These are phyloP conservation scores for Arabidopsis lyrata DNA, from an alignment of 441 rosid species.

Conservation along the genomic window DNA sequence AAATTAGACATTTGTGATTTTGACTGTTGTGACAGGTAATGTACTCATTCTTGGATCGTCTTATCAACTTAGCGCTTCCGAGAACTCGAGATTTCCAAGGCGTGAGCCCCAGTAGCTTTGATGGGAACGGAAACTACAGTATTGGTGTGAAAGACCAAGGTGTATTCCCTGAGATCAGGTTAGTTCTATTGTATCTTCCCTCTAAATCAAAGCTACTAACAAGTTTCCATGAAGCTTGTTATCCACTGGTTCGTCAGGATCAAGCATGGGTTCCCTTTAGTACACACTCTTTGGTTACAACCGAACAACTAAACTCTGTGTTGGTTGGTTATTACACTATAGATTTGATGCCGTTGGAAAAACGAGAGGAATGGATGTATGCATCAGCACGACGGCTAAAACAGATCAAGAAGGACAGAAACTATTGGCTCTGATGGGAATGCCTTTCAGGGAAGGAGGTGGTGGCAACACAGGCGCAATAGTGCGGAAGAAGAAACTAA, in stretches of 20 bases:
- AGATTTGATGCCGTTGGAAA: conserved; percentile 69
- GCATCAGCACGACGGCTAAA: conserved; percentile 85
- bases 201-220: background rate
- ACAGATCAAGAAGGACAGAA: conserved; percentile 80
- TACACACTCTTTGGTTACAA: background rate
- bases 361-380: conserved; percentile 91
- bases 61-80: conserved; percentile 92
- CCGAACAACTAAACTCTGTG: background rate
- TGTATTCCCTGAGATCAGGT: conserved; percentile 83
- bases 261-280: background rate
- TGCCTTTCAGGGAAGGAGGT: conserved; percentile 87
- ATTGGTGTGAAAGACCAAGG: conserved; percentile 82
- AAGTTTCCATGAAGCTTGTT: background rate
- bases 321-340: conserved; percentile 2
- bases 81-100: conserved; percentile 95
- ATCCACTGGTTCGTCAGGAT: background rate
- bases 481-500: conserved; percentile 79
- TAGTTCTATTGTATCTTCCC: background rate
- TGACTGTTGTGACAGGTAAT: conserved; percentile 60
- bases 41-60: conserved; percentile 91
- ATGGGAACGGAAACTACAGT: conserved; percentile 91
- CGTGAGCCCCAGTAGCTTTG: conserved; percentile 78
- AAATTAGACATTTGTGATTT: background rate
- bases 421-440: conserved; percentile 88
- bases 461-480: conserved; percentile 41